Conservation (phyloP, 1,284 basidiomycete species). For the Mycena sp. region DNA sequence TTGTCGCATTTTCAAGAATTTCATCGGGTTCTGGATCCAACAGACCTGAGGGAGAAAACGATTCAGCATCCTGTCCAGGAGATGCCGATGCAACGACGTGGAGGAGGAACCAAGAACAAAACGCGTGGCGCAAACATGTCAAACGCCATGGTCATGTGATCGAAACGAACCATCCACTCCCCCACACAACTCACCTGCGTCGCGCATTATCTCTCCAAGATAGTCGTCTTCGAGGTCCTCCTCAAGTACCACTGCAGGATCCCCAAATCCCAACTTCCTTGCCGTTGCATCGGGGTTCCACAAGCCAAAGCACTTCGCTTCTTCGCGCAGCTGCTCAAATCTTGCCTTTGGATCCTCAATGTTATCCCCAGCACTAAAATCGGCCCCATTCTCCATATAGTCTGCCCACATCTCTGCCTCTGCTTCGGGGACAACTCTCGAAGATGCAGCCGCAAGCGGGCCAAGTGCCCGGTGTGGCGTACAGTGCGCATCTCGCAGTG, state of each 20-base stretch:
- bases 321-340: neutral
- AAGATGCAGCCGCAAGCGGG: neutral
- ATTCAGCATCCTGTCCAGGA: neutral
- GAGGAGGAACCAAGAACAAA: neutral
- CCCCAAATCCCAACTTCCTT: neutral
- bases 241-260: neutral
- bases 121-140: neutral
- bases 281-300: slow-evolving; percentile 2
- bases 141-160: too few relatives aligned
- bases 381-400: neutral
- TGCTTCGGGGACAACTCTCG: neutral
- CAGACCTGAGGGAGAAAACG: neutral
- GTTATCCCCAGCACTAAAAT: slow-evolving; percentile 8
- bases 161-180: neutral
- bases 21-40: neutral
- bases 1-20: neutral
- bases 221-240: neutral
- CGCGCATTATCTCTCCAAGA: neutral
- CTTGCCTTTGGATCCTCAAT: neutral
- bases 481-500: neutral
- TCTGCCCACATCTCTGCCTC: slow-evolving; percentile 4
- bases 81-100: too few relatives aligned
- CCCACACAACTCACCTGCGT: neutral
- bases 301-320: neutral
- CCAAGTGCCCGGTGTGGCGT: neutral